Evolutionary conservation across 805 yeast species (phyloP).

Genomic region (Lipomyces japonicus): DNA sequence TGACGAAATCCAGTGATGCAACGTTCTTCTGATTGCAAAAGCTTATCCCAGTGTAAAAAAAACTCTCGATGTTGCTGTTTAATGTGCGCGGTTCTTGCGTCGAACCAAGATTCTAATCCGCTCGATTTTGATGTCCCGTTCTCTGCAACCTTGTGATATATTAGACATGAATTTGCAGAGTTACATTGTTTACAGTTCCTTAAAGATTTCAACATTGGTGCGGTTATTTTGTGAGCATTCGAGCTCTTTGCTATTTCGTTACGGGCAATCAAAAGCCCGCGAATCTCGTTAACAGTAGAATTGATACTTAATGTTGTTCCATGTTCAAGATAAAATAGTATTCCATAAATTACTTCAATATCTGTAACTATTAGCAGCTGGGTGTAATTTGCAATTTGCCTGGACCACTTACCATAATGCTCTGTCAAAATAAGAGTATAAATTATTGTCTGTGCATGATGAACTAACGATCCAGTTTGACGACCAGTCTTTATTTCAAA

Average conservation of each 20-base stretch:
- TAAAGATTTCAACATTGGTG: conserved; percentile 10
- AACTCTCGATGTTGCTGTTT: conserved; percentile 49
- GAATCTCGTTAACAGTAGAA: conserved; percentile 53
- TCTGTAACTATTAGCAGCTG: conserved; percentile 34
- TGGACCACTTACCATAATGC: conserved; percentile 46
- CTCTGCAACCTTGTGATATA: conserved; percentile 52
- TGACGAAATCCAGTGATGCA: conserved; percentile 49
- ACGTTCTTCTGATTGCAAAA: conserved; percentile 71
- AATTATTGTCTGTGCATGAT: conserved; percentile 80
- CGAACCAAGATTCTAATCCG: conserved; percentile 53
- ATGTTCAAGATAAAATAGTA: conserved; percentile 70
- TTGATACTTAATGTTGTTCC: conserved; percentile 54
- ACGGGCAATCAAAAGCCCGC: conserved; percentile 65
- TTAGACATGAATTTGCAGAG: conserved; percentile 30
- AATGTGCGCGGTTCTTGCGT: conserved; percentile 51
- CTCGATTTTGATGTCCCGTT: conserved; percentile 53
- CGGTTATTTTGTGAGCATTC: conserved; percentile 37
- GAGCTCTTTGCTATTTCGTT: conserved; percentile 62
- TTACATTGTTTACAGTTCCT: conserved; percentile 32
- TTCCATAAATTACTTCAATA: conserved; percentile 57
- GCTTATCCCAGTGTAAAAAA: conserved; percentile 66
- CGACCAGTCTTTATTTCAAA: conserved; percentile 88
- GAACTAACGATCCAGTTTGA: conserved; percentile 51
- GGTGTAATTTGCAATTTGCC: not conserved
- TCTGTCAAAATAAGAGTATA: conserved; percentile 78